Conservation (phyloP, 208 protist genomes). For the Crithidia acanthocephali region DNA sequence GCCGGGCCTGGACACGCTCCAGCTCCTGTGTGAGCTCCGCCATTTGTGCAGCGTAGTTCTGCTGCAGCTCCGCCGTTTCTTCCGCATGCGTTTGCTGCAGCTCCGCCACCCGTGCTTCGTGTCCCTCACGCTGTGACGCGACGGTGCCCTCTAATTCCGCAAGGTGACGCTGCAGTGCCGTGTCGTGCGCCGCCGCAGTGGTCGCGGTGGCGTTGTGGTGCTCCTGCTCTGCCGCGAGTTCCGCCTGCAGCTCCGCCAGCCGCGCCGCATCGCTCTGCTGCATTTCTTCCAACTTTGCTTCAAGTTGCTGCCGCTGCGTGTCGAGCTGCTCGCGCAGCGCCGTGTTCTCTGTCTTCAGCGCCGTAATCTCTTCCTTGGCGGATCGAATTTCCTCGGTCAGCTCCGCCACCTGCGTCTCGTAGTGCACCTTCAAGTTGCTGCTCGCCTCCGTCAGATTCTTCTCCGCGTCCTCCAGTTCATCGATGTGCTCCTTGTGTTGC, state of each 20-base stretch:
- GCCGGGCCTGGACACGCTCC: neutral
- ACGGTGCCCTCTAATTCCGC: conserved; percentile 5
- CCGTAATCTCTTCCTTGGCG: conserved; percentile 5
- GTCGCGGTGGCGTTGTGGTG: neutral
- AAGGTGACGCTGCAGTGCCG: conserved; percentile 14
- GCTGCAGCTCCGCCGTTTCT: neutral
- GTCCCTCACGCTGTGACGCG: neutral
- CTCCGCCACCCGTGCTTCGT: conserved; percentile 9
- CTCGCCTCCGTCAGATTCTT: neutral
- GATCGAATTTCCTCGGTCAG: conserved; percentile 5
- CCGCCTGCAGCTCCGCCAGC: conserved; percentile 1
- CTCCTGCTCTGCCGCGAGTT: neutral
- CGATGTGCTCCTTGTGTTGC: conserved; percentile 20
- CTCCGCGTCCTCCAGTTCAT: neutral
- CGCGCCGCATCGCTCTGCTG: neutral
- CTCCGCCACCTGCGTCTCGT: conserved; percentile 14
- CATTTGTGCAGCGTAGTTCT: conserved; percentile 13
- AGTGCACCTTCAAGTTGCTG: conserved; percentile 11
- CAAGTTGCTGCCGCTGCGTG: neutral
- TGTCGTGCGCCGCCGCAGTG: conserved; percentile 9
- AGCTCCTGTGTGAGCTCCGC: conserved; percentile 19
- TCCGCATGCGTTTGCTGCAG: conserved; percentile 16
- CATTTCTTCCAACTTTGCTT: neutral
- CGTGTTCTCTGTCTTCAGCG: conserved; percentile 7
- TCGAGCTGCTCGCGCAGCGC: neutral